A percentile compares a stretch with the other conserved stretches of the same genome.
Conservation (phyloP, 805 yeast genomes). For the Torulaspora gathmanii region DNA sequence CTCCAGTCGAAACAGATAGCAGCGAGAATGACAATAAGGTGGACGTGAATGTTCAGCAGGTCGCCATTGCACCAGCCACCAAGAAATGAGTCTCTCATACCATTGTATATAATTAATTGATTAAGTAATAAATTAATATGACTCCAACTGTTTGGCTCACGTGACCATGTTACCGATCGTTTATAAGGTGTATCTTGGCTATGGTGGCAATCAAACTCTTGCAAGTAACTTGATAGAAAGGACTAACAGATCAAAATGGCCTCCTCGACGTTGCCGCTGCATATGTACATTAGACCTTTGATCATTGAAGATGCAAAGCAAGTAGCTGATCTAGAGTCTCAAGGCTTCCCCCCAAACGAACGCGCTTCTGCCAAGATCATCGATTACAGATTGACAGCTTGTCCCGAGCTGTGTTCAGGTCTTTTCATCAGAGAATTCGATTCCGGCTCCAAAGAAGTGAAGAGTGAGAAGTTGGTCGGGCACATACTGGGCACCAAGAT, state of each 20-base stretch:
- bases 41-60: neutral
- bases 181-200: too few species aligned
- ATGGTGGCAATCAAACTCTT: neutral
- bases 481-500: slow-evolving; percentile 78
- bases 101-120: too few species aligned
- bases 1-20: neutral
- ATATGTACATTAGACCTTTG: slow-evolving; percentile 69
- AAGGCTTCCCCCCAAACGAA: slow-evolving; percentile 67
- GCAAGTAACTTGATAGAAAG: neutral
- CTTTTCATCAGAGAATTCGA: slow-evolving; percentile 69
- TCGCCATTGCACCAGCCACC: neutral
- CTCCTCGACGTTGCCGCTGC: slow-evolving; percentile 47
- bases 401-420: slow-evolving; percentile 91
- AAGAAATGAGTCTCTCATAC: too few species aligned
- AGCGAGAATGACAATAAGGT: neutral
- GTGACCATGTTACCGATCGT: neutral
- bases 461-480: slow-evolving; percentile 62
- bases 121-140: too few species aligned
- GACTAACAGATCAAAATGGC: slow-evolving; percentile 5
- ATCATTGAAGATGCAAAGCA: slow-evolving; percentile 66
- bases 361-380: slow-evolving; percentile 61
- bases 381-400: slow-evolving; percentile 64
- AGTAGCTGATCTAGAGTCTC: slow-evolving; percentile 54
- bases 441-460: slow-evolving; percentile 37
- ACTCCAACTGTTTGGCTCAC: neutral